Base-by-base conservation (phyloP, 129 eudicot genomes). In the Kitagawia praeruptora region DNA sequence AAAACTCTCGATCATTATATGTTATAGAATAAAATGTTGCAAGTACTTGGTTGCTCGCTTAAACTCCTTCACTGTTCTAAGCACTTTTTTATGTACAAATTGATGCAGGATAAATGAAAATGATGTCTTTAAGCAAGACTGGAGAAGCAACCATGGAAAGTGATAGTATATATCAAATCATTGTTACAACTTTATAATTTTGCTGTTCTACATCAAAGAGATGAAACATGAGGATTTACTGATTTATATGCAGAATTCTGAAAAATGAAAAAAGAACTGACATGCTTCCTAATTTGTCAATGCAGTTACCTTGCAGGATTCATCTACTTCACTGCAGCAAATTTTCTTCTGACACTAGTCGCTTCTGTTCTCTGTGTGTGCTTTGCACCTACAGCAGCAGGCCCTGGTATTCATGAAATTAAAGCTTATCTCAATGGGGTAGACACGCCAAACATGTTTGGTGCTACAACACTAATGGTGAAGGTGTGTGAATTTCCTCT, bases 371-470 rank as follows among this genome's bases (percentile, higher is more conserved):
- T 94, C 23, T 87, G 89, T 38, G 91, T 84, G 25, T 87, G 82
- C 56, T 88, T 94, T 61, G 98, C 98, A 37, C 98, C 98, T 27
- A 90, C 96, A 31, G 98, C 98, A 44, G 98, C 96, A 13, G 98
- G 97, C 40, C 96, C 98, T 37, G 98, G 98, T 34, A 89, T 92
- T 70, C 98, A 97, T n/a, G 98, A 94, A 76, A 91, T 94, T 21
- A 94, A 94, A 87, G 98, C 98, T 74, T 94, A 91, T 80, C 89
- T 91, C 31, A 94, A 94, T 79, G 98, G 97, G 70, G 84, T 94
- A 42, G 98, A 94, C 76, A 91, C 97, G 6, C 98, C 98, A 16
- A 81, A 88, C 31, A 94, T 94, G 97, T 94, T 82, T 82, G 93
- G 93, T 80, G 96, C 97, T 8, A 87, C 96, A 79, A 88, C 93